Evolutionary conservation across 2,329 filamentous ascomycete genomes (phyloP).

Genomic region (Aspergillus caelatus): DNA sequence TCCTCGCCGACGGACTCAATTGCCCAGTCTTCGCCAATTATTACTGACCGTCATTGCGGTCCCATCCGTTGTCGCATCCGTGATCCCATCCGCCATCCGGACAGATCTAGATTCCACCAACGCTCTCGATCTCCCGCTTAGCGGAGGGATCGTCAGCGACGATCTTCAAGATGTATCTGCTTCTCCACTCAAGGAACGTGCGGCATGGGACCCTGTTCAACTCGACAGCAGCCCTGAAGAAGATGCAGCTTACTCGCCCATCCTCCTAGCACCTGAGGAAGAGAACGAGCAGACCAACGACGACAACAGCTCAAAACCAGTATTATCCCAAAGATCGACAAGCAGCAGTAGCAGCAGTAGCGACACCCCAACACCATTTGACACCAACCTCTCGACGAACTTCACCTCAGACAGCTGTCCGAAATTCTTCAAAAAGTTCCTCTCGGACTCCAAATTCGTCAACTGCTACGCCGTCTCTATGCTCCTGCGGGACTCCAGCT

Average conservation of each 20-base stretch:
- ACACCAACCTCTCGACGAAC: conserved; percentile 64
- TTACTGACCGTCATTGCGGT: conserved; percentile 12
- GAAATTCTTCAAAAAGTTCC: conserved; percentile 66
- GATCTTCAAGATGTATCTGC: conserved; percentile 19
- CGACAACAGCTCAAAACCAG: neutral
- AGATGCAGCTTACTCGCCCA: conserved; percentile 1
- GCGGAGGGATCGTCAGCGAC: conserved; percentile 21
- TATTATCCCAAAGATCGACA: neutral
- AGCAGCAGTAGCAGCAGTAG: neutral
- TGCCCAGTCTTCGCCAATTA: conserved; percentile 11
- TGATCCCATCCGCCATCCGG: conserved; percentile 12
- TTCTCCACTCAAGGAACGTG: conserved; percentile 14
- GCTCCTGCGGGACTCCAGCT: conserved; percentile 78
- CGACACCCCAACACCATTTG: conserved; percentile 65
- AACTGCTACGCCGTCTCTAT: conserved; percentile 82
- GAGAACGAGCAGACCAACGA: neutral
- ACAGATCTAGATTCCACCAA: conserved; percentile 11
- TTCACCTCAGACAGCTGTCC: conserved; percentile 57
- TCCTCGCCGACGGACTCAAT: neutral
- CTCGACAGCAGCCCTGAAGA: neutral
- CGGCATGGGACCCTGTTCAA: conserved; percentile 2
- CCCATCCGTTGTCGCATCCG: conserved; percentile 16
- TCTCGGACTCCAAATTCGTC: conserved; percentile 68
- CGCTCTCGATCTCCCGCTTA: conserved; percentile 4
- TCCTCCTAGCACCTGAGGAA: conserved; percentile 1